Base-by-base conservation (phyloP, 2,329 filamentous ascomycete species). In the Sporothrix brasiliensis region DNA sequence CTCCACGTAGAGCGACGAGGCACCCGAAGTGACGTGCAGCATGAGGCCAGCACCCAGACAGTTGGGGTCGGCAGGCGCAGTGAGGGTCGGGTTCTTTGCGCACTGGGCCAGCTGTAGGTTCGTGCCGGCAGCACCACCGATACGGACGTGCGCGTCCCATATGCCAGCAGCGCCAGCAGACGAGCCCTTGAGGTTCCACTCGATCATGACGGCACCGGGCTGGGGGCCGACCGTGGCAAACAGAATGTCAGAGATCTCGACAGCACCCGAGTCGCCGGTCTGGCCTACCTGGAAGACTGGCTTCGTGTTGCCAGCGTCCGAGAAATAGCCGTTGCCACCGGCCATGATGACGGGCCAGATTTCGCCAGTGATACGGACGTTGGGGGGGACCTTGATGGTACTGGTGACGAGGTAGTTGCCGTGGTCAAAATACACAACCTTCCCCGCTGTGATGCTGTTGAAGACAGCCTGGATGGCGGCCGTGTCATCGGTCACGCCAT, bases 101-200 rank as follows among this genome's bases (percentile, higher is more conserved):
- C 94, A 97, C 69, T 85, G 89, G 79, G 92, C 86, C 21, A 90
- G 91, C 80, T 96, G 92, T 19, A 98, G 86, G 74, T 92, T 81
- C 39, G 94, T 96, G 72, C 94, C 94, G 4, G 91, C 90, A 69
- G 90, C 89, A 56, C 95, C 95, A 76, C 93, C 94, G 75, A 99
- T 88, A 77, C 95, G 92, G 82, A 95, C 91, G 83, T 99, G 95
- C n/a, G 94, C 90, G 77, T 99, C 95, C 92, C 94, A 99, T 81
- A 97, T 89, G 73, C 89, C 94, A 24, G 89, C 89, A 1, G 88
- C 87, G 61, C 92, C 93, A 71, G 89, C 85, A 69, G 80, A 84
- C 75, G 85, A 79, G 49, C 88, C 90, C 56, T 88, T 88, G 54
- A 97, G 83, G 81, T 97, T 97, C 91, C 93, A 97, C 79, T 97